phyloP scores from a whole-genome alignment of 345 rosid genomes.

The Aquilaria yunnanensis region DNA sequence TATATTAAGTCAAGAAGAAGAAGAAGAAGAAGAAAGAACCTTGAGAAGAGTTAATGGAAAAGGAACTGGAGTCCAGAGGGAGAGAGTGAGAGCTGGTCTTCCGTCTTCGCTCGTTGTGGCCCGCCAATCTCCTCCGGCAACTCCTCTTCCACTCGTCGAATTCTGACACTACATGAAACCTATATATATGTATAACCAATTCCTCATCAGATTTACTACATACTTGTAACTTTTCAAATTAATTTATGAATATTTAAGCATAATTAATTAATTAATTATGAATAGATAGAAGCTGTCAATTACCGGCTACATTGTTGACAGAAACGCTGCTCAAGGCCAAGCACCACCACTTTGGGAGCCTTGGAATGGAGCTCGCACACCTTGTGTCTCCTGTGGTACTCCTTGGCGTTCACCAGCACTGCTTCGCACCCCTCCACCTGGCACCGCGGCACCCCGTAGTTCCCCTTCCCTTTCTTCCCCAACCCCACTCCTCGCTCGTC shows the following conservation, averaged over 20 bases:
- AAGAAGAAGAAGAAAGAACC: conserved; percentile 16
- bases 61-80: background rate
- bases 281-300: background rate
- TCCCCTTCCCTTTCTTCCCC: conserved; percentile 13
- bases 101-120: conserved; percentile 66
- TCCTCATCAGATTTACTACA: background rate
- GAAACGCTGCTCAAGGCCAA: conserved; percentile 69
- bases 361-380: conserved; percentile 81
- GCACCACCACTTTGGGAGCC: conserved; percentile 56
- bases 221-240: background rate
- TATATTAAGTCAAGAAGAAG: background rate
- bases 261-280: background rate
- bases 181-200: background rate
- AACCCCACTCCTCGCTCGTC: background rate
- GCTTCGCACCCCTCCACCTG: conserved; percentile 74
- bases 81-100: conserved; percentile 37
- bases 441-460: conserved; percentile 43
- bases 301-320: conserved; percentile 96
- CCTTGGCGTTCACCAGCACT: conserved; percentile 52
- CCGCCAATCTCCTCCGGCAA: conserved; percentile 64
- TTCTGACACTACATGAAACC: conserved; percentile 57
- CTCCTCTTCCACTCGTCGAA: conserved; percentile 62
- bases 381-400: conserved; percentile 74
- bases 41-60: conserved; percentile 30
- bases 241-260: too few species aligned